Evolutionary conservation across 2,329 filamentous ascomycete genomes (phyloP), one percentile per base, ranked within the genome.

Genomic region (Nannizziopsis arthrosporioides): DNA sequence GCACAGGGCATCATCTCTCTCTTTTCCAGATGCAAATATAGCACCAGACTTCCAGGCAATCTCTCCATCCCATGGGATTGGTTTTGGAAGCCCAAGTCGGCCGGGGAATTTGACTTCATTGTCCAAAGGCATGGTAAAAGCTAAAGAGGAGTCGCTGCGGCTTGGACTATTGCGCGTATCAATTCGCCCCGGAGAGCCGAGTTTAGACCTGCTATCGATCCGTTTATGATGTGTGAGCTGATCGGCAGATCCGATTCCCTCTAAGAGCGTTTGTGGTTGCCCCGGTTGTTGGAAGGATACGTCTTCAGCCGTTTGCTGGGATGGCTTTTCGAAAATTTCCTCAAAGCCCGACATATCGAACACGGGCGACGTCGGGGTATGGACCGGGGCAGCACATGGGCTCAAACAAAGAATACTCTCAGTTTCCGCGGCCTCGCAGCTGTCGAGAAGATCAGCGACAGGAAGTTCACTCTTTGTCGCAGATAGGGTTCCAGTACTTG

Each of bases 31-130:
- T 8, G 12, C 17, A 18, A 36, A 42, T 12, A 17, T 14, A 8
- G 37, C 36, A 4, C 27, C 35, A 11, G 34, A 40, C 14, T 15
- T 42, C 46, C 52, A 55, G 14, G 47, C 41, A 15, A 55, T 50
- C n/a, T 30, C 34, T 10, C 54, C 54, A 41, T 54, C 43, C 54
- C 54, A 55, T n/a, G 52, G 50, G 34, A 38, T 10, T 5, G 47
- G 46, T 27, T 11, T 41, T 39, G 38, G 35, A 18, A 43, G 30
- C 14, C 38, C 44, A 15, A 30, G 15, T 12, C 9, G 9, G n/a
- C 37, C 27, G 9, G 31, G 41, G 14, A 22, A 27, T 1, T 17
- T 11, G 10, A 44, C 40, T 48, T 40, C 39, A 36, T 17, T 22
- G 30, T 15, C 45, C 17, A 4, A 18, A 22, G 40, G 27, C 18